Conservation (phyloP, 768 basidiomycete species). For the Serendipita sp. region DNA sequence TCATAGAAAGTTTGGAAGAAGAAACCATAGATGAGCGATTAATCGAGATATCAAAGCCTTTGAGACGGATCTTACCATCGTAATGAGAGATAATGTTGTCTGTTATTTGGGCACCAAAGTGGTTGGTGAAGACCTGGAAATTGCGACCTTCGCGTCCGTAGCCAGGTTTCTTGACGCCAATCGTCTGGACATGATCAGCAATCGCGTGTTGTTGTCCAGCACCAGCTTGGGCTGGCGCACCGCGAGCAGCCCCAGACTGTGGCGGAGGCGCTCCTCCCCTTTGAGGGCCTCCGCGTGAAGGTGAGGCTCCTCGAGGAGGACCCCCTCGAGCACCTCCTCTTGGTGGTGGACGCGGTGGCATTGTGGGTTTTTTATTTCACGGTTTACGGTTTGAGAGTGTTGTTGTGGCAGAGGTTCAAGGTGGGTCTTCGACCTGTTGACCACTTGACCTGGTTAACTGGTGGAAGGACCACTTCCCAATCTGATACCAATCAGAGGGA, state of each 20-base stretch:
- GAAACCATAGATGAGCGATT: not conserved
- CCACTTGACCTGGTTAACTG: too few species aligned
- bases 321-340: conserved; percentile 9
- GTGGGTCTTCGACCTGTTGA: too few species aligned
- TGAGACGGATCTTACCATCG: conserved; percentile 37
- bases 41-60: not conserved
- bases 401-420: too few species aligned
- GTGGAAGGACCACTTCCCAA: too few species aligned
- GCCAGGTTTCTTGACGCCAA: conserved; percentile 54
- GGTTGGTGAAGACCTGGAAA: conserved; percentile 36
- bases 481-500: too few species aligned
- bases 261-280: not conserved
- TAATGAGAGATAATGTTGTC: conserved; percentile 57
- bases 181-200: conserved; percentile 27
- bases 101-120: conserved; percentile 46
- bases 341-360: conserved; percentile 4
- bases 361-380: not conserved
- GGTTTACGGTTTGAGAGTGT: too few species aligned
- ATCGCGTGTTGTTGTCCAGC: not conserved
- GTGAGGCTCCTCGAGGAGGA: not conserved
- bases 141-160: conserved; percentile 42
- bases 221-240: not conserved
- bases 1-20: not conserved
- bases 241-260: not conserved
- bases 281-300: not conserved